These are phyloP conservation scores for Phytopythium litorale DNA, from an alignment of 352 stramenopile species.

Conservation along the genomic window DNA sequence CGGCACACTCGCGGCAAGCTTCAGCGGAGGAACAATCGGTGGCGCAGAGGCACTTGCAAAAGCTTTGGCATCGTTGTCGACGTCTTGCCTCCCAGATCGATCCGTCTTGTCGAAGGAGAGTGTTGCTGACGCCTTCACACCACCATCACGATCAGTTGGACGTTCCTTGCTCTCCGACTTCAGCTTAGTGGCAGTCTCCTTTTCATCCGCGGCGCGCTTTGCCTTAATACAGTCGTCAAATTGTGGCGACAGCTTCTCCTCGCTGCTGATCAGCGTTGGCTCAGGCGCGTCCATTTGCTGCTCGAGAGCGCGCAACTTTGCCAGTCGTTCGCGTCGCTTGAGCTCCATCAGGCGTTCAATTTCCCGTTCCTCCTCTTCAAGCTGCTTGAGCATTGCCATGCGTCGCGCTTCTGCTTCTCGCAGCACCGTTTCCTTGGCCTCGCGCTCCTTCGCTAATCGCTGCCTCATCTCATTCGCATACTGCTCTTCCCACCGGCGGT, in stretches of 20 bases:
- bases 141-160: background rate
- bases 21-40: slow-evolving; percentile 22
- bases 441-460: slow-evolving; percentile 34
- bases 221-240: background rate
- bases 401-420: slow-evolving; percentile 50
- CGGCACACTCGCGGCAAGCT: slow-evolving; percentile 8
- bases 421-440: slow-evolving; percentile 45
- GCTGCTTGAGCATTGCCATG: slow-evolving; percentile 49
- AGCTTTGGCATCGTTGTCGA: background rate
- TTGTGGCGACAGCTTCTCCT: background rate
- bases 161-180: background rate
- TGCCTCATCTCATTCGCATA: slow-evolving; percentile 51
- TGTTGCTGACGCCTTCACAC: background rate
- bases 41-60: background rate
- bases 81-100: background rate
- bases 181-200: slow-evolving; percentile 3
- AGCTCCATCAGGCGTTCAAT: slow-evolving; percentile 60
- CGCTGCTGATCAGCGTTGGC: background rate
- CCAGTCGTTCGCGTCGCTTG: slow-evolving; percentile 55
- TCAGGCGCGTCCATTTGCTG: slow-evolving; percentile 16
- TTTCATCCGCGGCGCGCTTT: background rate
- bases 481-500: slow-evolving; percentile 57
- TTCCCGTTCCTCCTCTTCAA: slow-evolving; percentile 74
- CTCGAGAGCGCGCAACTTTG: slow-evolving; percentile 48
- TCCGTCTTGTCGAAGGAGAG: background rate